Evolutionary conservation across 2,329 filamentous ascomycete genomes (phyloP), one percentile per base, ranked within the genome.

Genomic region (Calonectria hawksworthii): DNA sequence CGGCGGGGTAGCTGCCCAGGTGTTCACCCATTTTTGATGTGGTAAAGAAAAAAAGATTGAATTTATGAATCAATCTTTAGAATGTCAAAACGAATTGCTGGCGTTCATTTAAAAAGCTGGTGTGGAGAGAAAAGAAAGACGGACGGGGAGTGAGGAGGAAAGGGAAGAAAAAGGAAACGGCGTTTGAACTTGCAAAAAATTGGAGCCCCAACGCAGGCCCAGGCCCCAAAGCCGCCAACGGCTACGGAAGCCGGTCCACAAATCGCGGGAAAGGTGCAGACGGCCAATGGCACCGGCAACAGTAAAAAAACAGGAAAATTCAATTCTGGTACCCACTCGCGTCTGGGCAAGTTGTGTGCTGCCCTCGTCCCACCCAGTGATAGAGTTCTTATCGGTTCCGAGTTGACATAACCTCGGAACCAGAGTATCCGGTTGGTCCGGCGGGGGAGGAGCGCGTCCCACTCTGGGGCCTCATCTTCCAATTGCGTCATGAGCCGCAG

Each of bases 281-380:
- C 26, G 32, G 56, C 56, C 56, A 61, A 61, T 61, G 56, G 56
- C 56, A 61, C 56, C 34, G 36, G 54, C 54, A 61, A 61, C 54
- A 16, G 34, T 61, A 38, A 8, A 61, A 61, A 41, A 61, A 38
- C 56, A 61, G 34, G 56, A 61, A 61, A 61, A 61, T 38, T 61
- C 56, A 61, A 61, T 38, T 28, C 34, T 26, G 13, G 56, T 61
- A 16, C 26, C 56, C 56, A 61, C 56, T 28, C 34, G 4, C 1
- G 34, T 38, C 36, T 38, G 38, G 54, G 36, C 54, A 5, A 5
- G 32, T 36, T 26, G 26, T 38, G 14, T 14, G 38, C 38, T 8
- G 21, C 21, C 54, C 32, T 36, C 30, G 54, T 59, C 54, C 54
- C 54, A 59, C 56, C 23, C 34, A 5, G 41, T 36, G 56, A 61